Percentiles rank a stretch among this genome's conserved stretches.
Conservation (phyloP, 73 alveolate genomes). For the Uronychia binucleata region DNA sequence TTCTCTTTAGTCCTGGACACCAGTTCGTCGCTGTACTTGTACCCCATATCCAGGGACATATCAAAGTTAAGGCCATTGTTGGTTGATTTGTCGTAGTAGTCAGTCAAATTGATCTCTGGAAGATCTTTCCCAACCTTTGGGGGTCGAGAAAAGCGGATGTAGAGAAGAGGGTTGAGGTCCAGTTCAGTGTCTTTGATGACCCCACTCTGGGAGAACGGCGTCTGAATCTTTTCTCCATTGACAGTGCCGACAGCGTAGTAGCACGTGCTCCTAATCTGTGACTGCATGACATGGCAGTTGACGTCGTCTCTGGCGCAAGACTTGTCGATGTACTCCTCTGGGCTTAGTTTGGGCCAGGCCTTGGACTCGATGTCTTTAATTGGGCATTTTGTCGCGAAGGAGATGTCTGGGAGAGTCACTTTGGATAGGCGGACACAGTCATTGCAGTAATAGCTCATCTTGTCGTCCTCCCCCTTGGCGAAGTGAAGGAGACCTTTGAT, state of each 20-base stretch:
- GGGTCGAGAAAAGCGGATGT: constrained; percentile 24
- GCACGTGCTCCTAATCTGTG: background rate
- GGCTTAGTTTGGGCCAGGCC: constrained; percentile 22
- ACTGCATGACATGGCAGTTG: background rate
- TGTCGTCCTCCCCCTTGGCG: constrained; percentile 14
- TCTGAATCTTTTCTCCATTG: background rate
- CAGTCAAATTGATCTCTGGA: constrained; percentile 29
- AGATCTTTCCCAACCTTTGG: constrained; percentile 34
- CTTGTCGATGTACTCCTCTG: background rate
- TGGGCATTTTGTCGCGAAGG: constrained; percentile 46
- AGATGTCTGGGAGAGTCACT: constrained; percentile 24
- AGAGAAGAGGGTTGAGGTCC: constrained; percentile 48
- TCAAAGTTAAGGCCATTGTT: constrained; percentile 43
- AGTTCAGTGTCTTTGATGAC: background rate
- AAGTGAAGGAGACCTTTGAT: constrained; percentile 59
- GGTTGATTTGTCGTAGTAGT: constrained; percentile 16
- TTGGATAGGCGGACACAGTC: constrained; percentile 14
- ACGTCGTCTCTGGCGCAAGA: background rate
- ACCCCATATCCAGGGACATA: constrained; percentile 40
- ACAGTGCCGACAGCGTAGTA: background rate
- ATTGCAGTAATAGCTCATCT: constrained; percentile 41
- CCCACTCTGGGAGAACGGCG: constrained; percentile 9
- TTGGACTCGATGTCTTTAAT: constrained; percentile 31
- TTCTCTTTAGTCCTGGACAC: constrained; percentile 18
- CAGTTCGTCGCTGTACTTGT: background rate